A percentile compares a stretch with the other conserved stretches of the same genome.
These are phyloP conservation scores for Cladosporium sp. DNA, from an alignment of 2,329 filamentous ascomycete genomes.

Conservation along the genomic window DNA sequence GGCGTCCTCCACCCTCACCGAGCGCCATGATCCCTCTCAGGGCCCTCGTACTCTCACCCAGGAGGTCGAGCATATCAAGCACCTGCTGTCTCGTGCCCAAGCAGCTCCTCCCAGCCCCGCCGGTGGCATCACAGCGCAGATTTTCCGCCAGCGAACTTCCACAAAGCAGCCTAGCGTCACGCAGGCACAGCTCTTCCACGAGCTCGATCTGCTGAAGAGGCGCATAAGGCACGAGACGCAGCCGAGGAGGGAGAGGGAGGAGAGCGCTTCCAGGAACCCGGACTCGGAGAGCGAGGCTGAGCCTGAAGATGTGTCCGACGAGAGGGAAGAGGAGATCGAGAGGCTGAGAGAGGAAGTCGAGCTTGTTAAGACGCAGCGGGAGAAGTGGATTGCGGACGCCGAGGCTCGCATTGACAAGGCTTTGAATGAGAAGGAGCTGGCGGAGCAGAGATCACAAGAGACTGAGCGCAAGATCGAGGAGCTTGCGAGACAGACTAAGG, in stretches of 20 bases:
- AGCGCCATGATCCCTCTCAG: neutral
- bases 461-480: conserved; percentile 13
- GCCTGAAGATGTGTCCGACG: conserved; percentile 30
- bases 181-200: conserved; percentile 28
- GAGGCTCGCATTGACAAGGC: conserved; percentile 38
- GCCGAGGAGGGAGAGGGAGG: conserved; percentile 11
- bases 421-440: conserved; percentile 35
- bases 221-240: conserved; percentile 31
- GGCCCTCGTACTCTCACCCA: conserved; percentile 27
- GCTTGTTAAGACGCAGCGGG: conserved; percentile 31
- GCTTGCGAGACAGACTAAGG: neutral
- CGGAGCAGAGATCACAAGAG: conserved; percentile 24
- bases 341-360: conserved; percentile 31
- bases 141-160: conserved; percentile 26
- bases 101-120: conserved; percentile 23
- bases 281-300: conserved; percentile 34
- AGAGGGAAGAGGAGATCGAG: conserved; percentile 37
- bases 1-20: conserved; percentile 17
- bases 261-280: conserved; percentile 22
- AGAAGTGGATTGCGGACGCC: conserved; percentile 39
- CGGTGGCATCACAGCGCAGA: conserved; percentile 29
- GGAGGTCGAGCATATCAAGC: conserved; percentile 32
- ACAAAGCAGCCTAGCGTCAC: conserved; percentile 23
- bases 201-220: conserved; percentile 35
- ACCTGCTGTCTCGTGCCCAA: conserved; percentile 27